Evolutionary conservation across 2,329 filamentous ascomycete genomes (phyloP).

Genomic region (Raffaelea albimanens): DNA sequence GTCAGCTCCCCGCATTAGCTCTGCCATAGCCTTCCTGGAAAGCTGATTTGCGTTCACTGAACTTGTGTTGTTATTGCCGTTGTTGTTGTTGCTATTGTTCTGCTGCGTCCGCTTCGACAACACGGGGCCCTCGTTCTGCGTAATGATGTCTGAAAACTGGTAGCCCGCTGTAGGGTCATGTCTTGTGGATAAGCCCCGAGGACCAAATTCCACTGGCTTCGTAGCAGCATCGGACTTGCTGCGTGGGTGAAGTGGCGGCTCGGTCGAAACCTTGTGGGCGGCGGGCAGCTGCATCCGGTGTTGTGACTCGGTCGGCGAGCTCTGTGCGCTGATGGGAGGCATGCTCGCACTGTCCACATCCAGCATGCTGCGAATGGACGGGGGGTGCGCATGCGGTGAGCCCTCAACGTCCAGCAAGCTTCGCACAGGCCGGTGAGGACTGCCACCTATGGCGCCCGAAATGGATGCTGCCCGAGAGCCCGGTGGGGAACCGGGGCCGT

Average conservation of each 20-base stretch:
- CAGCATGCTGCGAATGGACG: constrained; percentile 42
- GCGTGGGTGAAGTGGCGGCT: constrained; percentile 27
- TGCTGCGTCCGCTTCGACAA: constrained; percentile 44
- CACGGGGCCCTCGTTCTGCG: constrained; percentile 37
- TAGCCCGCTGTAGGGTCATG: constrained; percentile 43
- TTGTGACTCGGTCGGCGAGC: constrained; percentile 33
- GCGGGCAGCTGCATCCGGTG: constrained; percentile 20
- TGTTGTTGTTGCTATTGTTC: constrained; percentile 14
- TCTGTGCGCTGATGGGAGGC: constrained; percentile 31
- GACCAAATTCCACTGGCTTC: constrained; percentile 38
- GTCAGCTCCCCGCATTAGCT: constrained; percentile 44
- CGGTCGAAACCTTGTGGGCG: background rate
- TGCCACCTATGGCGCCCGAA: background rate
- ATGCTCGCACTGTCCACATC: constrained; percentile 31
- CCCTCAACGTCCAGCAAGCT: constrained; percentile 56
- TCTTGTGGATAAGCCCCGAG: constrained; percentile 20
- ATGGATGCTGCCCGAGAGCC: constrained; percentile 20
- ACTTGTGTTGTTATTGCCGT: too few species aligned
- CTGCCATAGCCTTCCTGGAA: constrained; percentile 33
- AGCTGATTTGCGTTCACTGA: too few species aligned
- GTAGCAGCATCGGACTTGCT: constrained; percentile 46
- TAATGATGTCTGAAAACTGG: constrained; percentile 51
- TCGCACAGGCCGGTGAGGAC: constrained; percentile 39
- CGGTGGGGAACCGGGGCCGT: constrained; percentile 18
- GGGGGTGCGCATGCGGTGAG: constrained; percentile 23